phyloP scores from a whole-genome alignment of 768 basidiomycete genomes.

The Kwoniella newhampshirensis region DNA sequence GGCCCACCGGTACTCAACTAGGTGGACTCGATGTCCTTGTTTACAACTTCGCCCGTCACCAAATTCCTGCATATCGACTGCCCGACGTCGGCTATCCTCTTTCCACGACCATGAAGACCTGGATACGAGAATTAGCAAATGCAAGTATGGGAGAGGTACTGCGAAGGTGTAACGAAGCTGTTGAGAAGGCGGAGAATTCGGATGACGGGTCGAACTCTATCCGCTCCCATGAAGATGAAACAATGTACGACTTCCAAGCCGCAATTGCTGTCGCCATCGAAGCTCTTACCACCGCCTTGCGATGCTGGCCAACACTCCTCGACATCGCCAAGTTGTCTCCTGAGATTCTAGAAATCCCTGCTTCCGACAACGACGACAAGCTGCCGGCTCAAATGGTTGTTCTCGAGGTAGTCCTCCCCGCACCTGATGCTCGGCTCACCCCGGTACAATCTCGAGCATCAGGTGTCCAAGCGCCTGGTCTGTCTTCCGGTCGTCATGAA shows the following conservation, averaged over 20 bases:
- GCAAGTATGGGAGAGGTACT: constrained; percentile 47
- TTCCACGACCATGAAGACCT: constrained; percentile 36
- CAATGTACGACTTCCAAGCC: constrained; percentile 51
- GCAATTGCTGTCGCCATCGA: constrained; percentile 52
- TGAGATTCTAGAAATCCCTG: constrained; percentile 51
- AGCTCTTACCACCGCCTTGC: constrained; percentile 45
- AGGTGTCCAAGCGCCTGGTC: constrained; percentile 32
- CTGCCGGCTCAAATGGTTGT: constrained; percentile 52
- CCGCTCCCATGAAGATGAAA: constrained; percentile 34
- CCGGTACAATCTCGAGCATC: constrained; percentile 43
- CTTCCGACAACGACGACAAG: constrained; percentile 46
- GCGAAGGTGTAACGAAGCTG: constrained; percentile 37
- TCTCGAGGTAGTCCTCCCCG: constrained; percentile 47
- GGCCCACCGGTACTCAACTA: constrained; percentile 32
- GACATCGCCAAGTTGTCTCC: constrained; percentile 47
- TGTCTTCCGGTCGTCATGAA: constrained; percentile 28
- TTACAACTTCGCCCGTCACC: constrained; percentile 54
- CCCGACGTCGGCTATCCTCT: constrained; percentile 51
- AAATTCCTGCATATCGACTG: constrained; percentile 54
- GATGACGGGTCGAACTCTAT: constrained; percentile 26
- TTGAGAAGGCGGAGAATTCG: constrained; percentile 35
- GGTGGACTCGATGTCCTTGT: constrained; percentile 51
- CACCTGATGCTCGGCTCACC: constrained; percentile 36
- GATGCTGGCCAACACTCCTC: constrained; percentile 46
- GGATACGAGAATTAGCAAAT: constrained; percentile 41